Percentiles rank a stretch among this genome's conserved stretches.
These are phyloP conservation scores for Ophiocordyceps sinensis DNA, from an alignment of 2,329 filamentous ascomycete genomes.

Conservation along the genomic window DNA sequence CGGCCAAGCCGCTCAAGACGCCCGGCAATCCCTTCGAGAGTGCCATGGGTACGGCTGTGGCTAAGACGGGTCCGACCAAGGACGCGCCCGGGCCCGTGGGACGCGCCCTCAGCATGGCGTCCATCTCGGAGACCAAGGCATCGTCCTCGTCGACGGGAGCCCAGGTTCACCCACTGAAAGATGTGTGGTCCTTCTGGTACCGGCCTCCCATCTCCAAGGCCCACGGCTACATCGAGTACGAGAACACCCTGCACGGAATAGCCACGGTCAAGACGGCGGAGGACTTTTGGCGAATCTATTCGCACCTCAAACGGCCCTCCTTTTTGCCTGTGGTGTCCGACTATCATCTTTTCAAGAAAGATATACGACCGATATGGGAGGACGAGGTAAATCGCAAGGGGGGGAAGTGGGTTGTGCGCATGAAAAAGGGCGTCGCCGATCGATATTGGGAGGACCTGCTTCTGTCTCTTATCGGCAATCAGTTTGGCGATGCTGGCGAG, in stretches of 20 bases:
- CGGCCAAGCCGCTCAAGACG: slow-evolving; percentile 76
- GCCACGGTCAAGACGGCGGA: slow-evolving; percentile 71
- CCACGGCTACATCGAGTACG: slow-evolving; percentile 75
- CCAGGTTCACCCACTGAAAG: slow-evolving; percentile 48
- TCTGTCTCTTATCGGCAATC: slow-evolving; percentile 80
- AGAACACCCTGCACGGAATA: slow-evolving; percentile 85
- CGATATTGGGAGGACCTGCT: slow-evolving; percentile 94
- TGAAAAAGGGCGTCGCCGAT: slow-evolving; percentile 96
- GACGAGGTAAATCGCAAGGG: slow-evolving; percentile 93
- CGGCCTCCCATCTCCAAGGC: slow-evolving; percentile 93
- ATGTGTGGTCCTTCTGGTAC: slow-evolving; percentile 95
- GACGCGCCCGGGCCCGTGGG: slow-evolving; percentile 15
- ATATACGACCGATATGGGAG: slow-evolving; percentile 95
- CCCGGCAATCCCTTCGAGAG: slow-evolving; percentile 69
- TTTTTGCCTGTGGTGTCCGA: slow-evolving; percentile 82
- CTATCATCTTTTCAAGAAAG: slow-evolving; percentile 96
- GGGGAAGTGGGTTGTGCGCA: slow-evolving; percentile 90
- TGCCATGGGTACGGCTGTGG: slow-evolving; percentile 35
- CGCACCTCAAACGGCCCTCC: slow-evolving; percentile 81
- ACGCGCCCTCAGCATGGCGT: slow-evolving; percentile 23
- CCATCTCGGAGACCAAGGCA: slow-evolving; percentile 27
- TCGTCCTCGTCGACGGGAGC: slow-evolving; percentile 23
- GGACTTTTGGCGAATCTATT: slow-evolving; percentile 82
- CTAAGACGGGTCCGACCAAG: slow-evolving; percentile 17
- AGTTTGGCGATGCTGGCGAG: slow-evolving; percentile 83